phyloP scores from a whole-genome alignment of 257 asterid genomes.

The Scutellaria barbata region DNA sequence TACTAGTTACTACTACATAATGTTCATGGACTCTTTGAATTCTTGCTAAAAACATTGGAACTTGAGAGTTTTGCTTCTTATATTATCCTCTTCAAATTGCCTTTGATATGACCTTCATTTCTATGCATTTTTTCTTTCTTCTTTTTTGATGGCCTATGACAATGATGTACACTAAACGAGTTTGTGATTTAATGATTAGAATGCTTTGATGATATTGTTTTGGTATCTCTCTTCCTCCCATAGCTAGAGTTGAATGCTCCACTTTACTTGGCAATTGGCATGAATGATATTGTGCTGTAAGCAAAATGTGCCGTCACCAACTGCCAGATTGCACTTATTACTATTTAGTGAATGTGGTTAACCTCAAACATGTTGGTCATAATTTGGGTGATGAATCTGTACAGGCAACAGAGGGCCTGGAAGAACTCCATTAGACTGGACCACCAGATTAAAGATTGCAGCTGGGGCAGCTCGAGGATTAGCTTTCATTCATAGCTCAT shows the following conservation, averaged over 20 bases:
- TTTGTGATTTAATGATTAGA: background rate
- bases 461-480: slow-evolving; percentile 86
- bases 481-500: slow-evolving; percentile 69
- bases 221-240: too few relatives aligned
- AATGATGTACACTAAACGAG: background rate
- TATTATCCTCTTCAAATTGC: too few relatives aligned
- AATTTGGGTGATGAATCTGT: background rate
- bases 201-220: background rate
- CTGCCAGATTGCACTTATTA: background rate
- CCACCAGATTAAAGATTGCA: slow-evolving; percentile 73
- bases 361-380: background rate
- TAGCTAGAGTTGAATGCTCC: background rate
- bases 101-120: too few relatives aligned
- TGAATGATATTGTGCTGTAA: background rate
- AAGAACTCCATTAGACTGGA: slow-evolving; percentile 95
- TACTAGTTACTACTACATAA: too few relatives aligned
- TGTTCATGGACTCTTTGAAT: too few relatives aligned
- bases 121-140: too few relatives aligned
- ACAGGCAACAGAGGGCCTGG: slow-evolving; percentile 99
- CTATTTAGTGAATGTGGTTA: slow-evolving; percentile 8
- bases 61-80: too few relatives aligned
- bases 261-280: too few relatives aligned
- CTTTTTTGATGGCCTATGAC: background rate
- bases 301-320: background rate
- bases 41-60: too few relatives aligned